Evolutionary conservation across 805 yeast species (phyloP), one percentile per base, ranked within the genome.

Genomic region (Zygosaccharomyces siamensis): DNA sequence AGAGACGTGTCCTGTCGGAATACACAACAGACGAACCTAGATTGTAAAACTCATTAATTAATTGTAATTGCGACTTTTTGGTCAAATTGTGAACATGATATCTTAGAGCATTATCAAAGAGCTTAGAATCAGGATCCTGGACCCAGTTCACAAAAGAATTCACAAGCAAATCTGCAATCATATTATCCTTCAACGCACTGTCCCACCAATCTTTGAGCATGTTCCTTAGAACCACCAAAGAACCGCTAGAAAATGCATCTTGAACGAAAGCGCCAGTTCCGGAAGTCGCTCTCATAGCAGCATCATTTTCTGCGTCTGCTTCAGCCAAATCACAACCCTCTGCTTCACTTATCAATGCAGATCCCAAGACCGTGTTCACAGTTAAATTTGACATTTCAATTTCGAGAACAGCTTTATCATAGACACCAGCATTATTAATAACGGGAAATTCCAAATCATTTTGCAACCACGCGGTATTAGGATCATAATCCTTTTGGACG

Each of bases 121-220:
- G 69, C 56, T 63, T 76, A 0, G 97, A 86, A 7, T 78, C 77
- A 7, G 86, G 79, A 43, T 82, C 79, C 55, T 87, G 88, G 21
- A 89, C 86, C 99, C 99, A 92, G 3, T 83, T 73, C 1, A 87
- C 85, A 63, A 92, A 81, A 24, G 81, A 77, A 58, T 87, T 87
- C 52, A 89, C 84, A 78, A 90, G 77, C 1, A 86, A 72, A 64
- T 90, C 97, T 0, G 97, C 96, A 50, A 83, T 81, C 7, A 72
- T 56, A 56, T 84, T 78, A 47, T 79, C 80, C 18, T 72, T 71
- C 47, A 86, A 68, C 0, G 97, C 97, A 60, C 82, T 85, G 59
- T 89, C 95, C 96, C 97, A 92, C 97, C 97, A 89, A 28, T 76
- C 81, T 59, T 85, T 88, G 10, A 93, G 85, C 77, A 93, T 71